Conservation (phyloP, 441 rosid species). For the Metrosideros polymorpha region DNA sequence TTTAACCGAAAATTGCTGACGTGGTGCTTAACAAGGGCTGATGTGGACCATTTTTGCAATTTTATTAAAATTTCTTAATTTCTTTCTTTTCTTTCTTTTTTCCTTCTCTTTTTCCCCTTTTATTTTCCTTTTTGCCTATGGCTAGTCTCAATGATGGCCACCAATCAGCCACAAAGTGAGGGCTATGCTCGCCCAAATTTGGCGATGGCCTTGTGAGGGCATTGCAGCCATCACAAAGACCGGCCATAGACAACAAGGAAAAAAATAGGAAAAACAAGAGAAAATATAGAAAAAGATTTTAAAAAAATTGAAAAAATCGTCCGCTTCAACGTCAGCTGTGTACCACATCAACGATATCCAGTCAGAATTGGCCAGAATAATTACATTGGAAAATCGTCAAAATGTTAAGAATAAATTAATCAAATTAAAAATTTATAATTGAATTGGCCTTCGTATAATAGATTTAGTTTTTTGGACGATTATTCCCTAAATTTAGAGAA, state of each 20-base stretch:
- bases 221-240: rapidly evolving
- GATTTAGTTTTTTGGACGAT: neutral
- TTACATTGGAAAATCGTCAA: neutral
- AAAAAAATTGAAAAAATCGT: neutral
- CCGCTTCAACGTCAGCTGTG: rapidly evolving
- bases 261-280: neutral
- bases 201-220: neutral
- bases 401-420: neutral
- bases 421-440: neutral
- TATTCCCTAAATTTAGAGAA: neutral
- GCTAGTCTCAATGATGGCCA: neutral
- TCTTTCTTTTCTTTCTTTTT: neutral
- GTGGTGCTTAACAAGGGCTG: rapidly evolving
- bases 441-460: no score
- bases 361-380: neutral
- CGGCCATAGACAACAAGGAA: neutral
- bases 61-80: neutral
- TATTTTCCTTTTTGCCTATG: neutral
- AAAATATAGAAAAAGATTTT: rapidly evolving
- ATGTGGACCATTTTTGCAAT: no score
- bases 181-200: neutral
- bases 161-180: neutral
- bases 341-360: rapidly evolving
- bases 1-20: neutral
- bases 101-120: neutral